A percentile compares a stretch with the other conserved stretches of the same genome.
Conservation (phyloP, 2,329 filamentous ascomycete species). For the Ascochyta fabae region DNA sequence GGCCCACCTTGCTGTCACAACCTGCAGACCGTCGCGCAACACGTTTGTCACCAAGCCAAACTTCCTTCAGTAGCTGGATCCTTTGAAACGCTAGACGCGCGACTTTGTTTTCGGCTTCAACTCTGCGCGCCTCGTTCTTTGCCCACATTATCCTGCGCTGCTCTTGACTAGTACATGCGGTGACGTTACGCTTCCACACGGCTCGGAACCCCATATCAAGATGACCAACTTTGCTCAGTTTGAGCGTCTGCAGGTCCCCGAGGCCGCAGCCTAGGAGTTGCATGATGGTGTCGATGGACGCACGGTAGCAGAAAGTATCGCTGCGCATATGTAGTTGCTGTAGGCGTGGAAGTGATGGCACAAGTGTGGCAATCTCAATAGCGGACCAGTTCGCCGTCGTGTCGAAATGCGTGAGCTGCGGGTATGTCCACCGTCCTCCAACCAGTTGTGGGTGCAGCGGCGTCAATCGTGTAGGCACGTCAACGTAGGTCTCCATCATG, state of each 20-base stretch:
- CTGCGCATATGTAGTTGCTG: constrained; percentile 19
- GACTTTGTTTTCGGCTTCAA: constrained; percentile 24
- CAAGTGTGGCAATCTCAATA: constrained; percentile 16
- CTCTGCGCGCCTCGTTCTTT: constrained; percentile 20
- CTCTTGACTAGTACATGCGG: constrained; percentile 17
- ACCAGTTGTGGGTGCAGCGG: constrained; percentile 4
- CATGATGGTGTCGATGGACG: constrained; percentile 17
- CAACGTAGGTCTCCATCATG: constrained; percentile 20
- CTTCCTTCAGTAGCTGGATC: constrained; percentile 15
- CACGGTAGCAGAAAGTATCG: constrained; percentile 24
- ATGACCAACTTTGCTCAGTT: constrained; percentile 18
- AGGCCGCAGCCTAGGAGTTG: constrained; percentile 9
- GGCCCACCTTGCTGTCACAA: neutral
- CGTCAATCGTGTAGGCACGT: constrained; percentile 9
- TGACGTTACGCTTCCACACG: constrained; percentile 24
- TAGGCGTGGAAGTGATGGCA: constrained; percentile 14
- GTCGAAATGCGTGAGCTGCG: constrained; percentile 17
- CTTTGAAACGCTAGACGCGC: constrained; percentile 19
- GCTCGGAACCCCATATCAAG: constrained; percentile 25
- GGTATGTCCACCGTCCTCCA: neutral
- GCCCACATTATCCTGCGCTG: constrained; percentile 19
- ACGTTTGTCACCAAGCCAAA: constrained; percentile 25
- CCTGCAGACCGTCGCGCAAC: constrained; percentile 18
- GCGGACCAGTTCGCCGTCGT: constrained; percentile 22
- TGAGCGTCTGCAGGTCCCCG: constrained; percentile 11